A percentile compares a stretch with the other conserved stretches of the same genome.
These are phyloP conservation scores for Schwanniomyces pseudopolymorphus DNA, from an alignment of 805 yeast genomes.

Conservation along the genomic window DNA sequence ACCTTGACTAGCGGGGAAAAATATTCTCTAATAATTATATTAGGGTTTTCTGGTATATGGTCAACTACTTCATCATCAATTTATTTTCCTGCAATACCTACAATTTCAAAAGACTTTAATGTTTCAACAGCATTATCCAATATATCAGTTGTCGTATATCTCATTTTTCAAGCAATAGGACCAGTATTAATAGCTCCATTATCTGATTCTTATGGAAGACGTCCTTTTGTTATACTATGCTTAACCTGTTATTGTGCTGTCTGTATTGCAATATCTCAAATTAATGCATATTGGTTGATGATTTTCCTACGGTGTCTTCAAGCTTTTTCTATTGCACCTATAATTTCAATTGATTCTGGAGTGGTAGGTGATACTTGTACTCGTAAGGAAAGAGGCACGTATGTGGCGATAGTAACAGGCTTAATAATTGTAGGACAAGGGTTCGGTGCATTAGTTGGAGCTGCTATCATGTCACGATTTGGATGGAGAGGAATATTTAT, in stretches of 20 bases:
- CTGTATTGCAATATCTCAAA: constrained; percentile 61
- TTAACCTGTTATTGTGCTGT: constrained; percentile 53
- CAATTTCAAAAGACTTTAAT: constrained; percentile 51
- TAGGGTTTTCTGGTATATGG: constrained; percentile 53
- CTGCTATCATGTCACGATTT: constrained; percentile 31
- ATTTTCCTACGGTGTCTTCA: constrained; percentile 65
- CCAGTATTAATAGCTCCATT: constrained; percentile 67
- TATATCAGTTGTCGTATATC: constrained; percentile 70
- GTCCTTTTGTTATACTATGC: constrained; percentile 60
- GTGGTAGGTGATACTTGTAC: constrained; percentile 68
- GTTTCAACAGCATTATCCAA: constrained; percentile 59
- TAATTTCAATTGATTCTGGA: constrained; percentile 66
- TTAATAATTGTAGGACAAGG: constrained; percentile 68
- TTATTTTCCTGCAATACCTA: constrained; percentile 71
- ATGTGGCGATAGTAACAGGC: constrained; percentile 62
- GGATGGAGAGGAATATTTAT: constrained; percentile 74
- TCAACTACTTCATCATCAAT: constrained; percentile 73
- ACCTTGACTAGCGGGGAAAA: constrained; percentile 45
- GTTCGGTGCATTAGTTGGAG: constrained; percentile 68
- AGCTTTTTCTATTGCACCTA: constrained; percentile 70
- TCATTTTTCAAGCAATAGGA: constrained; percentile 68
- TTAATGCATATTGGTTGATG: constrained; percentile 53
- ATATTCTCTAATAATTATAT: constrained; percentile 31
- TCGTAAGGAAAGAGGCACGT: constrained; percentile 63
- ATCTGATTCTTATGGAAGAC: constrained; percentile 68